phyloP scores from a whole-genome alignment of 257 asterid genomes.

The Craterostigma plantagineum region DNA sequence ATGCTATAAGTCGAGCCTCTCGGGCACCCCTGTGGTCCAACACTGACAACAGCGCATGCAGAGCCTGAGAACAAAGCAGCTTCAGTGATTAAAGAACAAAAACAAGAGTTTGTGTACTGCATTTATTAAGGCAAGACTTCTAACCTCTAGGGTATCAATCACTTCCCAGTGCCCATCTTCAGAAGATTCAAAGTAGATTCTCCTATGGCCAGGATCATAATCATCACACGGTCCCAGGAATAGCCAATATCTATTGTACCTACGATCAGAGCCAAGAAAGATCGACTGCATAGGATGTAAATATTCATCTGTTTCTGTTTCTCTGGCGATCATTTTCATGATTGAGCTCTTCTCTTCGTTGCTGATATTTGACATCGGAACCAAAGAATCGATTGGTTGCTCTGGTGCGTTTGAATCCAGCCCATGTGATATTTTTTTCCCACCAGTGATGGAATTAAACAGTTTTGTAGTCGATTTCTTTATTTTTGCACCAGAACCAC shows the following conservation, averaged over 20 bases:
- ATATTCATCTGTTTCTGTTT: constrained; percentile 24
- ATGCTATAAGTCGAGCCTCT: constrained; percentile 68
- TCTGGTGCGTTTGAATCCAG: constrained; percentile 25
- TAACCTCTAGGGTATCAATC: constrained; percentile 77
- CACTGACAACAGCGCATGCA: constrained; percentile 38
- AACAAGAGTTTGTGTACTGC: too few relatives aligned
- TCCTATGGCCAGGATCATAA: constrained; percentile 84
- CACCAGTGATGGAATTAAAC: constrained; percentile 10
- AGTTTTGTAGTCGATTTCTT: constrained; percentile 26
- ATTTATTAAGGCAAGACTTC: constrained; percentile 1
- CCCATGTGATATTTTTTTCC: background rate
- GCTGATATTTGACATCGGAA: constrained; percentile 27
- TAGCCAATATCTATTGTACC: constrained; percentile 96
- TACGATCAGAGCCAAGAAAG: constrained; percentile 90
- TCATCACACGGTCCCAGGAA: constrained; percentile 96
- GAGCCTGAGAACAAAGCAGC: constrained; percentile 34
- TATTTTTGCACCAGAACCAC: constrained; percentile 2
- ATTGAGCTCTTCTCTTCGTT: constrained; percentile 20
- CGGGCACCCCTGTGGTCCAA: constrained; percentile 74
- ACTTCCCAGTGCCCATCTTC: constrained; percentile 93
- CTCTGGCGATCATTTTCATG: constrained; percentile 20
- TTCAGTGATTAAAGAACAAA: too few relatives aligned
- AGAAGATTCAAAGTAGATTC: constrained; percentile 93
- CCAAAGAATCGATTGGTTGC: constrained; percentile 59
- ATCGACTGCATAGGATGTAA: constrained; percentile 94